phyloP scores from a whole-genome alignment of 495 filamentous ascomycete species.

The Trichocladium uniseriatum region DNA sequence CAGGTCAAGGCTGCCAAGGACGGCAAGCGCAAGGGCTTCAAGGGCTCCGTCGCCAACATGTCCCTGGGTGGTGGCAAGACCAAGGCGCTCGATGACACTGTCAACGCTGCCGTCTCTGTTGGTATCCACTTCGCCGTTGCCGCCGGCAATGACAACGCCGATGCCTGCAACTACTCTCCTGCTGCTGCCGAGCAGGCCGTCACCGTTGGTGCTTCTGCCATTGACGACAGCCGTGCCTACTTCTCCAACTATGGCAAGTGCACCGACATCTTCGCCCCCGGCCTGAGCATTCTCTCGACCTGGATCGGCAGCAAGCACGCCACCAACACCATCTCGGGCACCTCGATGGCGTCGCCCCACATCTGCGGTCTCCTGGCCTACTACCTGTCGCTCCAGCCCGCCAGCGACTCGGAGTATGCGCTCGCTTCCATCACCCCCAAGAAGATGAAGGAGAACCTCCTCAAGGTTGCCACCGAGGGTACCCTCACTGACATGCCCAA shows the following conservation, averaged over 20 bases:
- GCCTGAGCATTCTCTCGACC: conserved; percentile 92
- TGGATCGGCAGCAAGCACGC: conserved; percentile 95
- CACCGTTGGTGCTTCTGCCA: conserved; percentile 90
- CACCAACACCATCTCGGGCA: conserved; percentile 97
- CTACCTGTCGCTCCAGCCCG: conserved; percentile 90
- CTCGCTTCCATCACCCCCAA: conserved; percentile 83
- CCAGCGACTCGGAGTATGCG: conserved; percentile 78
- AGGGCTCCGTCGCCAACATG: conserved; percentile 99
- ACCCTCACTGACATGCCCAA: conserved; percentile 74
- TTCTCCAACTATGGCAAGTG: conserved; percentile 99
- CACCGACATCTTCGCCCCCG: conserved; percentile 98
- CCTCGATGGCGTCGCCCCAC: conserved; percentile 98
- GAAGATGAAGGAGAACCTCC: conserved; percentile 83
- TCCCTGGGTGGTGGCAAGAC: conserved; percentile 96
- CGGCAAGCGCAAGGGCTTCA: conserved; percentile 87
- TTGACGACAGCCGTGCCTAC: conserved; percentile 94
- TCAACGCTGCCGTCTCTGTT: conserved; percentile 83
- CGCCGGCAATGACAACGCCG: conserved; percentile 95
- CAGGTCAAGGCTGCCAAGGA: conserved; percentile 66
- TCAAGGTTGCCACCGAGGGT: conserved; percentile 71
- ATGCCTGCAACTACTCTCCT: conserved; percentile 99
- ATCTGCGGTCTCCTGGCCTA: conserved; percentile 95
- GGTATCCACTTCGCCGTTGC: conserved; percentile 97
- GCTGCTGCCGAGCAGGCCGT: conserved; percentile 87
- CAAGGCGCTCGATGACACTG: conserved; percentile 74